A percentile compares a stretch with the other conserved stretches of the same genome.
Evolutionary conservation across 257 asterid genomes (phyloP).

Genomic region (Lithospermum erythrorhizon): DNA sequence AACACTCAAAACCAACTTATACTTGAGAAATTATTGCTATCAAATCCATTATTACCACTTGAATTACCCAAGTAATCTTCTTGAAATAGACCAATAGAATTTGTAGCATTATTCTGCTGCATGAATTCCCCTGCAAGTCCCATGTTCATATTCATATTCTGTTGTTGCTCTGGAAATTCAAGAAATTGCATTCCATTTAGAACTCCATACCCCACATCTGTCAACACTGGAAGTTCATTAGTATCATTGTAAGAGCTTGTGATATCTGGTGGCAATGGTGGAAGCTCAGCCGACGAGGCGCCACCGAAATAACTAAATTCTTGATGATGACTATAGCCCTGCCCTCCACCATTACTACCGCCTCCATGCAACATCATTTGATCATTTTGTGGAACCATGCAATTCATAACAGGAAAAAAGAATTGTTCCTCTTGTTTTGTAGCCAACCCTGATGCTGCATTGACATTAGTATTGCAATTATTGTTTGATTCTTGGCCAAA

Average conservation of each 20-base stretch:
- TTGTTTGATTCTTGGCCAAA: not conserved
- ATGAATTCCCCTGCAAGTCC: constrained; percentile 6
- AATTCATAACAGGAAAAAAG: not conserved
- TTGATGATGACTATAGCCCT: not conserved
- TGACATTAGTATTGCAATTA: not conserved
- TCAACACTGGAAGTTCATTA: constrained; percentile 51
- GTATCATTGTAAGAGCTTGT: constrained; percentile 43
- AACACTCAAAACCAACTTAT: constrained; percentile 40
- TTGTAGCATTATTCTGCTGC: constrained; percentile 7
- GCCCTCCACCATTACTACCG: not conserved
- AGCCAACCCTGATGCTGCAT: not conserved
- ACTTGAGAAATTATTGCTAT: constrained; percentile 36
- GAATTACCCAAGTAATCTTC: constrained; percentile 1
- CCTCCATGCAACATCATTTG: not conserved
- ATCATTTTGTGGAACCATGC: not conserved
- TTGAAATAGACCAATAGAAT: not conserved
- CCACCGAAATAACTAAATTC: constrained; percentile 1
- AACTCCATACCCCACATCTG: constrained; percentile 66
- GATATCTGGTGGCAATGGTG: constrained; percentile 88
- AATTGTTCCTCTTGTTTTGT: not conserved
- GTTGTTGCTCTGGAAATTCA: constrained; percentile 46
- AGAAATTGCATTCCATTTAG: constrained; percentile 59
- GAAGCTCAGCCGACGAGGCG: constrained; percentile 39
- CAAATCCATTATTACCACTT: constrained; percentile 1
- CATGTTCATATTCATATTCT: constrained; percentile 15